phyloP scores from a whole-genome alignment of 305 asterid species.

The Fraxinus latifolia region DNA sequence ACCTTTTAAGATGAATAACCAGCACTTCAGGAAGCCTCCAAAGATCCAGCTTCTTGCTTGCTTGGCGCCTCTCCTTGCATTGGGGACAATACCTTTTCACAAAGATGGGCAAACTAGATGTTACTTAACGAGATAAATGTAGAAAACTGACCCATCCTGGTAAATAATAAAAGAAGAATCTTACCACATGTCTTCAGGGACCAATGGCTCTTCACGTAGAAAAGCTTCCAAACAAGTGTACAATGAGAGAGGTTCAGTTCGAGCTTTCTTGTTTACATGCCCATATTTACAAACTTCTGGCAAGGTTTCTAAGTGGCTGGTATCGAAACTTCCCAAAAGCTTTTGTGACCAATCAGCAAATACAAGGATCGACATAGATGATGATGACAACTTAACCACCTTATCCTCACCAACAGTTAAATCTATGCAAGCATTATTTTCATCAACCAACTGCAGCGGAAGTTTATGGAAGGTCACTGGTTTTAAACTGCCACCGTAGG shows the following conservation, averaged over 20 bases:
- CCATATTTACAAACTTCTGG: constrained; percentile 84
- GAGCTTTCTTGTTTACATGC: constrained; percentile 81
- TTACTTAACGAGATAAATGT: not conserved
- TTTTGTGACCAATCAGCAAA: constrained; percentile 97
- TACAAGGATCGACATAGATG: constrained; percentile 84
- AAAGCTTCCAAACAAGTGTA: constrained; percentile 97
- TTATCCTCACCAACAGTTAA: constrained; percentile 81
- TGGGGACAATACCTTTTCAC: constrained; percentile 84
- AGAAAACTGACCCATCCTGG: not conserved
- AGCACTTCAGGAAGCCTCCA: constrained; percentile 99
- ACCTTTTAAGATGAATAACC: constrained; percentile 92
- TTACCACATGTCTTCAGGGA: constrained; percentile 99
- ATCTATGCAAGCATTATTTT: constrained; percentile 90
- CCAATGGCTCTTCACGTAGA: constrained; percentile 96
- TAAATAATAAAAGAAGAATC: constrained; percentile 22
- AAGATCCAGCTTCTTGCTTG: constrained; percentile 95
- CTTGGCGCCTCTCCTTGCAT: constrained; percentile 98
- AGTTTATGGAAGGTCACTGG: constrained; percentile 53
- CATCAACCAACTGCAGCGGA: constrained; percentile 91
- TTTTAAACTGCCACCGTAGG: constrained; percentile 48
- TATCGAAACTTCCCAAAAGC: constrained; percentile 80
- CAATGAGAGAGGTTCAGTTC: constrained; percentile 88
- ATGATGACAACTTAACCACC: constrained; percentile 76
- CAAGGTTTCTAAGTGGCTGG: constrained; percentile 72
- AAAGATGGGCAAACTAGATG: constrained; percentile 18